A percentile compares a stretch with the other conserved stretches of the same genome.
Conservation (phyloP, 1,284 basidiomycete species). For the Vanrija sp. region DNA sequence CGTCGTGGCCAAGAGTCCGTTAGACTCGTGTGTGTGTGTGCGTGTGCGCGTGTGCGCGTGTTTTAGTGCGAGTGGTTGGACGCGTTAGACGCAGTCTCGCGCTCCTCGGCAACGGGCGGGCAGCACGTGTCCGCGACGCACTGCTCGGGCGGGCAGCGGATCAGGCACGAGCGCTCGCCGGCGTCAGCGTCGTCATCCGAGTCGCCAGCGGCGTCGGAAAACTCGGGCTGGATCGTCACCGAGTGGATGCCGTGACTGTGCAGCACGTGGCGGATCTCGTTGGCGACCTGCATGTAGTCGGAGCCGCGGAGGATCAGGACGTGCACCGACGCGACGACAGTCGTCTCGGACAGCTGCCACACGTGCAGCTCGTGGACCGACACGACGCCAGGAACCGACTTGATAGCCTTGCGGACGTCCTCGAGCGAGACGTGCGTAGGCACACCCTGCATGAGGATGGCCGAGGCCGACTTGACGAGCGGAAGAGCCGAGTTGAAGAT, state of each 20-base stretch:
- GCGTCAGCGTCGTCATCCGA: constrained; percentile 14
- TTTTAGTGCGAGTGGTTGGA: constrained; percentile 9
- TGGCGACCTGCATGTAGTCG: constrained; percentile 89
- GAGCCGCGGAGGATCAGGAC: constrained; percentile 71
- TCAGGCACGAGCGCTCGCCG: constrained; percentile 41
- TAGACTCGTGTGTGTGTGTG: background rate
- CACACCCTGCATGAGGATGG: constrained; percentile 95
- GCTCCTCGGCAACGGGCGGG: constrained; percentile 37
- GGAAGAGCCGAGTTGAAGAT: constrained; percentile 95
- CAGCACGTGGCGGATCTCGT: constrained; percentile 73
- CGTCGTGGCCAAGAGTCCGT: background rate
- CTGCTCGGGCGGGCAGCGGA: constrained; percentile 49
- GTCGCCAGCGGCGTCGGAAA: constrained; percentile 16
- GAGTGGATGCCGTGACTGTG: constrained; percentile 93
- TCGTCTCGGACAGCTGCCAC: constrained; percentile 87
- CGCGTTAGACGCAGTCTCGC: background rate
- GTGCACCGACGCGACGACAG: constrained; percentile 93
- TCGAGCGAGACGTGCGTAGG: constrained; percentile 85
- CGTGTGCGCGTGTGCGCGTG: background rate
- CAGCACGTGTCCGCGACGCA: constrained; percentile 49
- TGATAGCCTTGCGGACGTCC: constrained; percentile 73
- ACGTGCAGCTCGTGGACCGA: constrained; percentile 94
- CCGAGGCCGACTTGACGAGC: constrained; percentile 87
- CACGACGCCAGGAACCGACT: constrained; percentile 77
- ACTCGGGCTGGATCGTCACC: constrained; percentile 67